A percentile compares a stretch with the other conserved stretches of the same genome.
phyloP scores from a whole-genome alignment of 495 filamentous ascomycete species.

The Hypoxylon intermedium region DNA sequence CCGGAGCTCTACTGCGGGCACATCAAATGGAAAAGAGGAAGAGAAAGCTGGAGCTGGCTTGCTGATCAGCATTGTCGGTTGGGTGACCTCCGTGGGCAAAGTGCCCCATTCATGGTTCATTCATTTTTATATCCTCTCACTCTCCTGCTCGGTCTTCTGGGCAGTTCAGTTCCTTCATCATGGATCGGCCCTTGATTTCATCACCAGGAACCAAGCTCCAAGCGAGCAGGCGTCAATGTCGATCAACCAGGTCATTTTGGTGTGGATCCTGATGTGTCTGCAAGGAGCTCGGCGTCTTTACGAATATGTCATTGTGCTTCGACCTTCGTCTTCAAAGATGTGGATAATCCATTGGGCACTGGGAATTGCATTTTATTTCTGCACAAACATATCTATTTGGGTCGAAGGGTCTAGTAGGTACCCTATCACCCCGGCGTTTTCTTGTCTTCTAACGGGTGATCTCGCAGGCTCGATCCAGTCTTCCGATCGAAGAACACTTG shows the following conservation, averaged over 20 bases:
- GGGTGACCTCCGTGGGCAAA: constrained; percentile 48
- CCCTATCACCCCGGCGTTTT: constrained; percentile 1
- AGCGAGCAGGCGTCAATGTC: constrained; percentile 59
- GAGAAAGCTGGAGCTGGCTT: constrained; percentile 11
- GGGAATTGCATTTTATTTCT: constrained; percentile 79
- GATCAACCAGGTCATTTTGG: constrained; percentile 68
- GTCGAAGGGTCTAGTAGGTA: constrained; percentile 79
- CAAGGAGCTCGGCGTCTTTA: constrained; percentile 78
- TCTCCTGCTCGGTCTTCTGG: constrained; percentile 80
- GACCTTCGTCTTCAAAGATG: constrained; percentile 73
- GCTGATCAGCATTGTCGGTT: constrained; percentile 40
- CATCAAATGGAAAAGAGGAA: constrained; percentile 1
- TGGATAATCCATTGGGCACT: constrained; percentile 81
- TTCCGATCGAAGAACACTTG: constrained; percentile 32
- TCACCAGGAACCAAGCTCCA: constrained; percentile 47
- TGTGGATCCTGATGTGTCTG: constrained; percentile 72
- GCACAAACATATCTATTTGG: constrained; percentile 78
- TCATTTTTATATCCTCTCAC: constrained; percentile 81
- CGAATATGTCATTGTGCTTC: constrained; percentile 70
- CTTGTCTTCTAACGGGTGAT: constrained; percentile 26
- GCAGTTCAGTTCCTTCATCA: constrained; percentile 65
- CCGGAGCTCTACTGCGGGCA: constrained; percentile 35
- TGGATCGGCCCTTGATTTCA: constrained; percentile 57
- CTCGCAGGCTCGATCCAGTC: constrained; percentile 31
- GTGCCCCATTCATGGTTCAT: constrained; percentile 89